These are phyloP conservation scores for Periconia macrospinosa DNA, from an alignment of 2,329 filamentous ascomycete genomes.

Conservation along the genomic window DNA sequence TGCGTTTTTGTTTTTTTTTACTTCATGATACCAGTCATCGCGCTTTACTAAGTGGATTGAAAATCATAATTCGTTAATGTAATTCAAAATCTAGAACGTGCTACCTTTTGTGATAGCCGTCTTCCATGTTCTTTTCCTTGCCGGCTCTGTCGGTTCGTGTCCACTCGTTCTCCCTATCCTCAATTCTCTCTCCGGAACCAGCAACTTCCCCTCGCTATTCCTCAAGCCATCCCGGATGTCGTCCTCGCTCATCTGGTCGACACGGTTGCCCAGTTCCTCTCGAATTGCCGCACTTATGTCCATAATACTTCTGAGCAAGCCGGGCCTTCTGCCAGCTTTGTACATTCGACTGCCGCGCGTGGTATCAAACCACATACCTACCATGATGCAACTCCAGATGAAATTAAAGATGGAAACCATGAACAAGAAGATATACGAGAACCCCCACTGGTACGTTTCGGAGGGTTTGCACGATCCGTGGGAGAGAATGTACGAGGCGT, in stretches of 20 bases:
- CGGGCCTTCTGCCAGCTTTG: constrained; percentile 29
- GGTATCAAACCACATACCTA: constrained; percentile 37
- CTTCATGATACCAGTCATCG: no score
- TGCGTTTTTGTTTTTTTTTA: no score
- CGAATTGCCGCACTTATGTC: constrained; percentile 29
- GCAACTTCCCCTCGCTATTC: constrained; percentile 22
- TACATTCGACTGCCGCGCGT: constrained; percentile 31
- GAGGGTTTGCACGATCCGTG: constrained; percentile 33
- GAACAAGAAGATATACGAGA: constrained; percentile 40
- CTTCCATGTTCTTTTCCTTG: constrained; percentile 19
- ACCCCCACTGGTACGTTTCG: constrained; percentile 39
- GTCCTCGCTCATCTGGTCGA: constrained; percentile 22
- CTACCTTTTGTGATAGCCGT: constrained; percentile 28
- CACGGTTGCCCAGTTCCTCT: constrained; percentile 28
- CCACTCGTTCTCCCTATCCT: constrained; percentile 22
- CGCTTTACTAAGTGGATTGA: no score
- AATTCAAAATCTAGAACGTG: constrained; percentile 22
- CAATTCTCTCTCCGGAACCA: constrained; percentile 27
- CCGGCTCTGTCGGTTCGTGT: neutral
- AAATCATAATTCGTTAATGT: neutral
- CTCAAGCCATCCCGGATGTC: constrained; percentile 22
- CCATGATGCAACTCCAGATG: constrained; percentile 36
- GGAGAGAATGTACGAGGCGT: constrained; percentile 17
- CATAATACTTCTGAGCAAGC: constrained; percentile 30
- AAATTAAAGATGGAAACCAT: constrained; percentile 39